These are phyloP conservation scores for Fragaria ananassa DNA, from an alignment of 306 rosid genomes.

Conservation along the genomic window DNA sequence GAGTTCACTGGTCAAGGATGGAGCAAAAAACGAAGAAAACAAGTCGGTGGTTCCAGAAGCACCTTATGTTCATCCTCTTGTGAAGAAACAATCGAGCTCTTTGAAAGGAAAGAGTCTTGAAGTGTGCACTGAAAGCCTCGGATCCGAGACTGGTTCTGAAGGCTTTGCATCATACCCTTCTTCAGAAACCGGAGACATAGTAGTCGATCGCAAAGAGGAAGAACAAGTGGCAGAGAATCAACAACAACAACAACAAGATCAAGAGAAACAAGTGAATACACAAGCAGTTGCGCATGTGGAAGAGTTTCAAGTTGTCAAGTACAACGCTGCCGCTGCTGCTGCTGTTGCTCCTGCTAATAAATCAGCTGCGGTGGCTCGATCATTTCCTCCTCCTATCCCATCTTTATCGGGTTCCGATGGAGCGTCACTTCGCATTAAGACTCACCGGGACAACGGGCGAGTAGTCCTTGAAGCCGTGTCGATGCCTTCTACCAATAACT, in stretches of 20 bases:
- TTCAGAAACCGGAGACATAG: slow-evolving; percentile 39
- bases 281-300: slow-evolving; percentile 16
- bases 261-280: neutral
- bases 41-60: slow-evolving; percentile 29
- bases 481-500: slow-evolving; percentile 47
- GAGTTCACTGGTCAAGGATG: slow-evolving; percentile 50
- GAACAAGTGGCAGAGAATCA: neutral
- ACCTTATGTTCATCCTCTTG: slow-evolving; percentile 83
- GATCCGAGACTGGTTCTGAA: slow-evolving; percentile 93
- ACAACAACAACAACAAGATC: neutral
- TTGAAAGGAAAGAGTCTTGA: slow-evolving; percentile 62
- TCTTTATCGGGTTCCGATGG: slow-evolving; percentile 46
- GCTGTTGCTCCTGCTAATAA: slow-evolving; percentile 28
- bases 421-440: slow-evolving; percentile 51
- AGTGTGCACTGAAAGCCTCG: slow-evolving; percentile 87
- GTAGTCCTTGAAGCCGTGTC: slow-evolving; percentile 76
- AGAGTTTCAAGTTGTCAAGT: slow-evolving; percentile 26
- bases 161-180: slow-evolving; percentile 49
- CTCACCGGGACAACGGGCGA: slow-evolving; percentile 72
- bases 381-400: slow-evolving; percentile 73
- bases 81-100: slow-evolving; percentile 50
- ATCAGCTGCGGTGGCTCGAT: slow-evolving; percentile 19
- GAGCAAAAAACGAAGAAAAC: slow-evolving; percentile 32
- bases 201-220: slow-evolving; percentile 13
- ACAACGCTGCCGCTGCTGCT: slow-evolving; percentile 18